Evolutionary conservation across 164 flowering plant species (phyloP), one percentile per base, ranked within the genome.

Genomic region (Berberis vulgaris): DNA sequence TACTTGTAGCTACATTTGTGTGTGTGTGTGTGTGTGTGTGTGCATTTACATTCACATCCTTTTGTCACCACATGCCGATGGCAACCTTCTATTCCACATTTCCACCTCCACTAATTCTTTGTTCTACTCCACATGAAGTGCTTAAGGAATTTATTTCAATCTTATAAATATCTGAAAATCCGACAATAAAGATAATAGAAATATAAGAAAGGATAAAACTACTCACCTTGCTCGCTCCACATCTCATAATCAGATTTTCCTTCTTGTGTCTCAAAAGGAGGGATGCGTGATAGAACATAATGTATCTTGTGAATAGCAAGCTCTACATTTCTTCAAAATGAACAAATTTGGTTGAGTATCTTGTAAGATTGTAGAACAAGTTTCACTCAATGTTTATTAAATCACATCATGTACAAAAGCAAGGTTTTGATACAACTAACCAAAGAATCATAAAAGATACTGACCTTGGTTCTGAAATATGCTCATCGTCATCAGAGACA

Each of bases 201-300:
- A 26, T 26, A 26, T 26, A 62, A 55, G 46, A 26, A 59, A 66
- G 61, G 41, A 7, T 71, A 56, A 12, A 8, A 6, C 2, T 54
- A 53, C 72, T 78, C 68, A 88, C 96, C 96, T 73, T 70, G 79
- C 9, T 67, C 78, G 78, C 83, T 80, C 98, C 95, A 92, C 84
- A 82, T 84, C 62, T 84, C 82, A 63, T 56, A 49, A 49, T 75
- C 73, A 59, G 80, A 60, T 40, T 74, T 73, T 6, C 77, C 80
- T 54, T 69, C 79, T 41, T 61, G 58, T 40, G 61, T 71, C 66
- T 77, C 82, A 1, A 66, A 69, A 62, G 82, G 73, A 54, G 93
- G 91, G 39, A 89, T 74, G 26, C 54, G 75, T 59, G 86, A 80
- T 39, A 92, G 54, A 49, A 46, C 8, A 46, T 46, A 46, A 46